Base-by-base conservation (phyloP, 2,329 filamentous ascomycete species). In the Sclerotinia spermophila region DNA sequence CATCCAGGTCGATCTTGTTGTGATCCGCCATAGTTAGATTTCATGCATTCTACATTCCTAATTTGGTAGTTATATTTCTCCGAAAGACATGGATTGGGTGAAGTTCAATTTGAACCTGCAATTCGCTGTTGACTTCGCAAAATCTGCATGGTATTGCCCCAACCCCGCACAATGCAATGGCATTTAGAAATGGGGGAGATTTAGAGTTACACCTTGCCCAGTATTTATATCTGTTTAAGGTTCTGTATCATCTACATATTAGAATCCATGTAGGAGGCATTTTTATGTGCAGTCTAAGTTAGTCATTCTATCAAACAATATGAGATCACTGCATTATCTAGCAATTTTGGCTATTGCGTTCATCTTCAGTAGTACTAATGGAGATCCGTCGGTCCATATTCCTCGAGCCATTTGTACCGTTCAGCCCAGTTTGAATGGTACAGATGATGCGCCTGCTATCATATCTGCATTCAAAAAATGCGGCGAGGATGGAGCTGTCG, bases 401-500 rank as follows among this genome's bases (percentile, higher is more conserved):
- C 7, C 65, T 21, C 51, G 65, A 45, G 27, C 65, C 45, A 67
- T 38, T 59, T 67, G 65, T 59, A 59, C 65, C 13, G 24, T 67
- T 1, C 38, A 42, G n/a, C 53, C 65, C 19, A 67, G 65, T 45
- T 30, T 59, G 13, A 67, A 67, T 42, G 65, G 53, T 17, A 44
- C 53, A 4, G 65, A 67, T 24, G 65, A 67, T 67, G 78, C 81
- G 1, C 82, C 82, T 0, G 80, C 80, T 1, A 82, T 84, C 11
- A 45, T 82, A 1, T 66, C 80, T 5, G 82, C 82, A 0, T 84
- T 84, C 71, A 62, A 79, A 5, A 65, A 78, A 15, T 85, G 83
- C 61, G 80, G 82, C 0, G 74, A 78, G 6, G 77, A 80, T 44
- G 81, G 82, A 10, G 81, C 73, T 11, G 76, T 85, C 40, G 73